Percentiles rank a stretch among this genome's conserved stretches.
These are phyloP conservation scores for Meira nashicola DNA, from an alignment of 1,284 basidiomycete genomes.

Conservation along the genomic window DNA sequence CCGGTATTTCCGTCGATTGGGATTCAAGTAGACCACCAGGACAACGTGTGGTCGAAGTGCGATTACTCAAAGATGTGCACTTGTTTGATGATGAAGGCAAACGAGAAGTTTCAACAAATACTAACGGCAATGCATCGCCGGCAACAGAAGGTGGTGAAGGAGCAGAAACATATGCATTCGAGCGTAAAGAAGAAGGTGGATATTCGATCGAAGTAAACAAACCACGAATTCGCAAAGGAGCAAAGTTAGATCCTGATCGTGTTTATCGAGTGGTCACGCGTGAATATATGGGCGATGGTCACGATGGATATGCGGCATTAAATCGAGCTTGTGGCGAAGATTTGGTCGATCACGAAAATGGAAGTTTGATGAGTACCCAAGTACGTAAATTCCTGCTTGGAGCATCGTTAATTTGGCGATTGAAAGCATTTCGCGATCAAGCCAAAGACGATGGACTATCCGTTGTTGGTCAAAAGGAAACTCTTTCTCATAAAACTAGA, in stretches of 20 bases:
- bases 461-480: slow-evolving; percentile 16
- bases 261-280: slow-evolving; percentile 71
- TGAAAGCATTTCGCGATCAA: slow-evolving; percentile 27
- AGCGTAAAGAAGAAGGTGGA: slow-evolving; percentile 53
- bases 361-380: slow-evolving; percentile 72
- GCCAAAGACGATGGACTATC: slow-evolving; percentile 12
- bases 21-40: slow-evolving; percentile 63
- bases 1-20: slow-evolving; percentile 81
- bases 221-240: slow-evolving; percentile 21
- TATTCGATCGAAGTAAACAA: slow-evolving; percentile 25
- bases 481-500: slow-evolving; percentile 22
- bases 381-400: slow-evolving; percentile 81
- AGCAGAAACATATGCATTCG: slow-evolving; percentile 1
- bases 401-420: slow-evolving; percentile 34
- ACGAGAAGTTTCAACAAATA: slow-evolving; percentile 9
- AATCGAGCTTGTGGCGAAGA: slow-evolving; percentile 61
- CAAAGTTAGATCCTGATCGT: slow-evolving; percentile 28
- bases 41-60: slow-evolving; percentile 33
- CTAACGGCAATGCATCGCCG: slow-evolving; percentile 10
- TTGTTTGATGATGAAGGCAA: slow-evolving; percentile 9
- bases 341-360: slow-evolving; percentile 78
- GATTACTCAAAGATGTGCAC: slow-evolving; percentile 29
- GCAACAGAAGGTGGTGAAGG: slow-evolving; percentile 13
- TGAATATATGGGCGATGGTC: slow-evolving; percentile 64
- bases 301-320: slow-evolving; percentile 74